phyloP scores from a whole-genome alignment of 148 eudicot species.

The Heliamphora exappendiculata region DNA sequence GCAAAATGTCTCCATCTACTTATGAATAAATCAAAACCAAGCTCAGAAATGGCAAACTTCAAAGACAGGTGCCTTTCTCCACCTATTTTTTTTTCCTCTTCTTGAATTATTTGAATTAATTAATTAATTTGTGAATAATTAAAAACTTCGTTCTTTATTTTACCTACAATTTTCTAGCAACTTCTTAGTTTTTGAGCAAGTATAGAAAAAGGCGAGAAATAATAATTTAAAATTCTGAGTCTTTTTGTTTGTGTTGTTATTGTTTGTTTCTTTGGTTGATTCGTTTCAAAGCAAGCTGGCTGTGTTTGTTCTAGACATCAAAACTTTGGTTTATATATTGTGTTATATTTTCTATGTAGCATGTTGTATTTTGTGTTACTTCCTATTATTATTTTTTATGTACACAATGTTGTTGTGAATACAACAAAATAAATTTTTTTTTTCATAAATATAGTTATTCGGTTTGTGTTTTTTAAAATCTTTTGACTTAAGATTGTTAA shows the following conservation, averaged over 20 bases:
- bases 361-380: too few species aligned
- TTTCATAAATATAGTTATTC: too few species aligned
- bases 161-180: not conserved
- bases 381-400: too few species aligned
- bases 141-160: not conserved
- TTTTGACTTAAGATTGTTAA: too few species aligned
- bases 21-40: constrained; percentile 24
- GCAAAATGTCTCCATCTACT: constrained; percentile 15
- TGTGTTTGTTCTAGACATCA: not conserved
- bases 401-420: too few species aligned
- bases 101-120: not conserved
- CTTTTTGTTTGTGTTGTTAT: not conserved
- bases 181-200: not conserved
- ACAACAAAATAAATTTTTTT: too few species aligned
- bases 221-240: not conserved
- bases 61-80: constrained; percentile 18
- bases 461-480: too few species aligned
- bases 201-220: not conserved
- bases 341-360: too few species aligned
- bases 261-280: not conserved
- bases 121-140: not conserved
- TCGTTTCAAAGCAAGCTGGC: too few species aligned
- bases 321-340: not conserved
- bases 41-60: constrained; percentile 26
- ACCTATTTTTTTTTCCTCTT: not conserved